Conservation (phyloP, 352 stramenopile species). For the Globisporangium okanoganense region DNA sequence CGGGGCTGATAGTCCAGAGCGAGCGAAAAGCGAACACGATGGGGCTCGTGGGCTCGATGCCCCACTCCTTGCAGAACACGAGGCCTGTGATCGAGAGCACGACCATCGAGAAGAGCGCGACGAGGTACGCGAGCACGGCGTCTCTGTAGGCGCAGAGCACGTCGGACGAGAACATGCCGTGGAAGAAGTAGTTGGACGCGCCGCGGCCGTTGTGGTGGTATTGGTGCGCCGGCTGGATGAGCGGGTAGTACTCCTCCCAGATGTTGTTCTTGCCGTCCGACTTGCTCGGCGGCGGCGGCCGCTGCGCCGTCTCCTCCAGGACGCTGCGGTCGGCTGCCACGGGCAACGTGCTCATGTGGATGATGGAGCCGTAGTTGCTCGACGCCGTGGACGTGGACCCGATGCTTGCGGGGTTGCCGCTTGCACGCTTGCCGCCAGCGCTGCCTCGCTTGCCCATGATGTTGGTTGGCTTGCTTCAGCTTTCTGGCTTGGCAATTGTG, state of each 20-base stretch:
- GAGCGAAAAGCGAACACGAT: conserved; percentile 50
- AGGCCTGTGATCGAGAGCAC: conserved; percentile 77
- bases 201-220: conserved; percentile 73
- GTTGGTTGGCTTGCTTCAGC: neutral
- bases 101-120: conserved; percentile 75
- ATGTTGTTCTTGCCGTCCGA: conserved; percentile 46
- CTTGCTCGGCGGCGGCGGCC: conserved; percentile 7
- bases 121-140: conserved; percentile 75
- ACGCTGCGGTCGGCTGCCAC: neutral
- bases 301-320: neutral
- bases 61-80: conserved; percentile 84
- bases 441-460: conserved; percentile 39
- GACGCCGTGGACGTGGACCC: conserved; percentile 9
- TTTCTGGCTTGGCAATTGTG: neutral
- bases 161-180: conserved; percentile 85
- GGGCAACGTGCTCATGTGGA: conserved; percentile 2
- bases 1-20: conserved; percentile 76
- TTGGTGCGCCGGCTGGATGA: conserved; percentile 79
- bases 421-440: conserved; percentile 23
- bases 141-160: conserved; percentile 83
- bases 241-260: conserved; percentile 88
- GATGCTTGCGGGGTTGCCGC: conserved; percentile 15
- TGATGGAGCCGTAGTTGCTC: conserved; percentile 28
- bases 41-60: conserved; percentile 40
- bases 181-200: conserved; percentile 85